Percentiles rank a stretch among this genome's conserved stretches.
phyloP scores from a whole-genome alignment of 768 basidiomycete genomes.

The Rhodotorula graminis region DNA sequence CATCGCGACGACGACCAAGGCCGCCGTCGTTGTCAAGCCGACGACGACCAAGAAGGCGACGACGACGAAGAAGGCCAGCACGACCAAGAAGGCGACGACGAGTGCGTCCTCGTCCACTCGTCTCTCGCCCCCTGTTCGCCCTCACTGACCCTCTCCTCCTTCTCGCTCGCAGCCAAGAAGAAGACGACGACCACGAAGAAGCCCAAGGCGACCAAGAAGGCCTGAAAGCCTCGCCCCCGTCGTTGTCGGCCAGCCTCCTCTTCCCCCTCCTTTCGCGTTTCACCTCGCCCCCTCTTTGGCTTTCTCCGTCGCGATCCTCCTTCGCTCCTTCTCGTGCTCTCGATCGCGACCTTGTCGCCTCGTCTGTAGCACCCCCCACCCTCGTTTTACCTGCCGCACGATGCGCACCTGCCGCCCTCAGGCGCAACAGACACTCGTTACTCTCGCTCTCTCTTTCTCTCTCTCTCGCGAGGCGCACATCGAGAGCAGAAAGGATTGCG shows the following conservation, averaged over 20 bases:
- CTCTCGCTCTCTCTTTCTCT: background rate
- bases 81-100: constrained; percentile 7
- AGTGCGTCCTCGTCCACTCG: background rate
- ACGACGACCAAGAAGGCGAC: constrained; percentile 1
- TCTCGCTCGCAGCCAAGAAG: background rate
- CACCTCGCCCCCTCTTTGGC: too few species aligned
- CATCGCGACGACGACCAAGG: background rate
- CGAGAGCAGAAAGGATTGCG: too few species aligned
- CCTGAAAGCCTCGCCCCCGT: background rate
- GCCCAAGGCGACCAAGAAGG: constrained; percentile 5
- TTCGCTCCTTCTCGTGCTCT: too few species aligned
- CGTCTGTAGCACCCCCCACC: too few species aligned
- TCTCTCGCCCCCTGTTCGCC: background rate
- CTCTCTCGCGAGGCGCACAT: too few species aligned
- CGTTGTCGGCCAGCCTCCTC: background rate
- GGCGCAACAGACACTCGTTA: background rate
- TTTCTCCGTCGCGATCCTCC: background rate
- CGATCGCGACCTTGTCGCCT: too few species aligned
- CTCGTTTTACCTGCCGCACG: too few species aligned
- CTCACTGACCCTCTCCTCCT: too few species aligned
- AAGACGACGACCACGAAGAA: constrained; percentile 12
- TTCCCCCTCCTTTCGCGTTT: background rate
- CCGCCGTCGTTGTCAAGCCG: background rate
- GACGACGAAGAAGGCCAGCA: constrained; percentile 6
- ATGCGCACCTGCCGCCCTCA: background rate